Conservation (phyloP, 2,329 filamentous ascomycete genomes). For the Lachnellula willkommii region DNA sequence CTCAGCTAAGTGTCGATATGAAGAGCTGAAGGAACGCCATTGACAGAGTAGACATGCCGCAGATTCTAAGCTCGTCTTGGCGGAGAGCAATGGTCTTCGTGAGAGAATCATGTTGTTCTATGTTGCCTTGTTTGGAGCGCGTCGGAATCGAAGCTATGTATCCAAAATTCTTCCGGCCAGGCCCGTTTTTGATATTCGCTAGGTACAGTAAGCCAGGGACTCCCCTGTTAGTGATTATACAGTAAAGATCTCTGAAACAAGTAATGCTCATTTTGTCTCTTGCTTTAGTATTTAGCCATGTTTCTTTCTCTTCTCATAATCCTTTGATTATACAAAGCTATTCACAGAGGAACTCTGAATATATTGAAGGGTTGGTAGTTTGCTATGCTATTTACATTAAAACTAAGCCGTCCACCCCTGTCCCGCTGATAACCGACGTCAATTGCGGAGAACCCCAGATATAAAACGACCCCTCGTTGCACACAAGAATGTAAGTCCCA, state of each 20-base stretch:
- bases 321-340: too few species aligned
- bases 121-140: background rate
- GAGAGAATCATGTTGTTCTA: slow-evolving; percentile 24
- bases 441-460: slow-evolving; percentile 15
- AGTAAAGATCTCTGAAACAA: background rate
- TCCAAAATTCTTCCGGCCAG: background rate
- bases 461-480: slow-evolving; percentile 4
- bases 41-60: slow-evolving; percentile 46
- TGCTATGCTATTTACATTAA: background rate
- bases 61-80: slow-evolving; percentile 15
- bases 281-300: too few species aligned
- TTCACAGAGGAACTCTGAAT: too few species aligned
- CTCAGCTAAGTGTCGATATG: slow-evolving; percentile 35
- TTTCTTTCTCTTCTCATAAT: too few species aligned
- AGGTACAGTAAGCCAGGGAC: background rate
- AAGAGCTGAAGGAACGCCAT: slow-evolving; percentile 45
- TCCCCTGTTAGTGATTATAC: background rate
- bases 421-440: slow-evolving; percentile 18
- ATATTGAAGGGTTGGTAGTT: background rate
- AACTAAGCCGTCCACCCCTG: background rate
- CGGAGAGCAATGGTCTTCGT: slow-evolving; percentile 16
- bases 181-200: background rate
- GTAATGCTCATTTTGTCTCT: too few species aligned
- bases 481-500: slow-evolving; percentile 15
- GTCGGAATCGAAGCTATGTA: background rate